A percentile compares a stretch with the other conserved stretches of the same genome.
Evolutionary conservation across 371 early-diverging fungal genomes (phyloP).

Genomic region (Mucor ambiguus): DNA sequence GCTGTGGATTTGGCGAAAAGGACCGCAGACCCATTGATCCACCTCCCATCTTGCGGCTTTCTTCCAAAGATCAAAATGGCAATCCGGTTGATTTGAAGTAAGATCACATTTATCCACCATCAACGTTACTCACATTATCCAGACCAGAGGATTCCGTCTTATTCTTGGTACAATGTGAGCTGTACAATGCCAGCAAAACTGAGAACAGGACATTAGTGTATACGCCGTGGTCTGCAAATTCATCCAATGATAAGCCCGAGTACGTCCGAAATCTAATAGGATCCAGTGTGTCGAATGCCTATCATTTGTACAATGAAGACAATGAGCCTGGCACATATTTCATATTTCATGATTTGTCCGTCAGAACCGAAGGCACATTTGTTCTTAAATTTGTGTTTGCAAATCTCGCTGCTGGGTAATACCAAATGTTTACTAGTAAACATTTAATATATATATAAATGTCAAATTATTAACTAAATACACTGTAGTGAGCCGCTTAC

Average conservation of each 20-base stretch:
- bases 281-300: conserved; percentile 52
- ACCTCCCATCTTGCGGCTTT: conserved; percentile 40
- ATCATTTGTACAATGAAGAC: conserved; percentile 46
- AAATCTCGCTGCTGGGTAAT: conserved; percentile 30
- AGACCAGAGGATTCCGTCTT: conserved; percentile 29
- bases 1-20: conserved; percentile 53
- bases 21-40: conserved; percentile 38
- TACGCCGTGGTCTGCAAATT: conserved; percentile 16
- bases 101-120: background rate
- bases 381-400: conserved; percentile 44
- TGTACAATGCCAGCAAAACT: conserved; percentile 21
- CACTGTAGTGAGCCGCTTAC: conserved; percentile 40
- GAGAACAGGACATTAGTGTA: conserved; percentile 21
- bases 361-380: conserved; percentile 47
- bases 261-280: conserved; percentile 60
- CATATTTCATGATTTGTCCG: conserved; percentile 63
- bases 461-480: background rate
- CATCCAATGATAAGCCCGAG: conserved; percentile 20
- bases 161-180: conserved; percentile 31
- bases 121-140: conserved; percentile 6
- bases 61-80: conserved; percentile 24
- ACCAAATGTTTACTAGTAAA: background rate
- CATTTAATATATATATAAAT: background rate
- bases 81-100: conserved; percentile 14
- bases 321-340: conserved; percentile 56